Conservation (phyloP, 2,329 filamentous ascomycete genomes). For the Lachnellula arida region DNA sequence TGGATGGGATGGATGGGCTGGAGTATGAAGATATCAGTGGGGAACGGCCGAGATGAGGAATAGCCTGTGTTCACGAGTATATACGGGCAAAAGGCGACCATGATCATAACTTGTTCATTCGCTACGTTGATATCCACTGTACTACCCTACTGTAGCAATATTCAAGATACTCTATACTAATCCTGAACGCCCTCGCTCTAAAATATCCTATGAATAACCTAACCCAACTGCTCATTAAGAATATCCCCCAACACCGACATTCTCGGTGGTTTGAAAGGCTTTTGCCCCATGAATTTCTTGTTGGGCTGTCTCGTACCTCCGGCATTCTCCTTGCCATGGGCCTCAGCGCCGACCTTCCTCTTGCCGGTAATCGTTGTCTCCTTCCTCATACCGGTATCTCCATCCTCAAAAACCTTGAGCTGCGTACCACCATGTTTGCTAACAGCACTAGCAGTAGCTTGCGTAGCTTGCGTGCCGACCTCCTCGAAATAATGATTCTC, state of each 20-base stretch:
- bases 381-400: constrained; percentile 3
- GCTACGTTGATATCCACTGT: not conserved
- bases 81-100: too few relatives aligned
- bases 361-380: not conserved
- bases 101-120: not conserved
- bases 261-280: constrained; percentile 41
- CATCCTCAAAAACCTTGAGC: constrained; percentile 12
- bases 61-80: too few relatives aligned
- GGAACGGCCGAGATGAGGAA: not conserved
- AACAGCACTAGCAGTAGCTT: constrained; percentile 33
- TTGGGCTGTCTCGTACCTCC: constrained; percentile 38
- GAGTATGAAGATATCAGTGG: constrained; percentile 11
- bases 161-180: constrained; percentile 3
- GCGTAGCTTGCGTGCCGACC: constrained; percentile 45
- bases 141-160: constrained; percentile 4
- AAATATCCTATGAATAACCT: not conserved
- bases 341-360: not conserved
- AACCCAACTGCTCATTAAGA: constrained; percentile 54
- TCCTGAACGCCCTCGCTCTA: not conserved
- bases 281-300: constrained; percentile 54
- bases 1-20: constrained; percentile 15
- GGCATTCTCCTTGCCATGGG: not conserved
- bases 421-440: constrained; percentile 11
- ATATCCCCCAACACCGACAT: constrained; percentile 58
- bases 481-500: constrained; percentile 63